Base-by-base conservation (phyloP, 1,139 yeast species). In the Dujonia santamariae region DNA sequence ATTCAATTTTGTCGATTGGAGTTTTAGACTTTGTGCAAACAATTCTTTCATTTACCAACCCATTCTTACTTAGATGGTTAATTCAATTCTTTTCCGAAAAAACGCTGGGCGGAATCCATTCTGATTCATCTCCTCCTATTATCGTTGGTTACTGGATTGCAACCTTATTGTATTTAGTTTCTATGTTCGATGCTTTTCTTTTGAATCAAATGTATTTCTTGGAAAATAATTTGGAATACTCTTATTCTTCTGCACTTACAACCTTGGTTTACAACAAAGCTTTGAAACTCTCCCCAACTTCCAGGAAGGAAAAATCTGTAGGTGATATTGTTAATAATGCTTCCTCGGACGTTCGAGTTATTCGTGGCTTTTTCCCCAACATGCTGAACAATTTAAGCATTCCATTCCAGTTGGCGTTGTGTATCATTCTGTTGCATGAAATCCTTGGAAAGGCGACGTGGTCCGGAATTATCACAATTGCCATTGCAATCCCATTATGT, bases 341-440 rank as follows among this genome's bases (percentile, higher is more conserved):
- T 23, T 44, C 58, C 3, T 44, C 47, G 18, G 61, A 56, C 36
- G 45, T 52, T 17, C 37, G 35, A 20, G 47, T 39, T 17, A 41
- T 56, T 33, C 40, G 49, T 23, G 31, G 40, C 31, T 42, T 50
- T 35, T 11, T 52, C 56, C n/a, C 16, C 6, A 5, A 14, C 4
- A 12, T 14, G 9, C 17, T 7, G 14, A 17, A 5, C 5, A n/a
- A n/a, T 9, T 5, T 25, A n/a, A 11, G 16, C 14, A 14, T 25
- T 25, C 27, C 27, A 3, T 42, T 46, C 28, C 48, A 44, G 31
- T 42, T 51, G 26, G 40, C 55, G 31, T 26, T 38, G 7, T 50
- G 54, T n/a, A 47, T 80, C 21, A 30, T 61, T 11, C 78, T 85
- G 2, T 47, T 56, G 32, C 47, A 50, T 44, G 40, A 46, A 15